These are phyloP conservation scores for Solanum hybrid DNA, from an alignment of 305 asterid species.

Conservation along the genomic window DNA sequence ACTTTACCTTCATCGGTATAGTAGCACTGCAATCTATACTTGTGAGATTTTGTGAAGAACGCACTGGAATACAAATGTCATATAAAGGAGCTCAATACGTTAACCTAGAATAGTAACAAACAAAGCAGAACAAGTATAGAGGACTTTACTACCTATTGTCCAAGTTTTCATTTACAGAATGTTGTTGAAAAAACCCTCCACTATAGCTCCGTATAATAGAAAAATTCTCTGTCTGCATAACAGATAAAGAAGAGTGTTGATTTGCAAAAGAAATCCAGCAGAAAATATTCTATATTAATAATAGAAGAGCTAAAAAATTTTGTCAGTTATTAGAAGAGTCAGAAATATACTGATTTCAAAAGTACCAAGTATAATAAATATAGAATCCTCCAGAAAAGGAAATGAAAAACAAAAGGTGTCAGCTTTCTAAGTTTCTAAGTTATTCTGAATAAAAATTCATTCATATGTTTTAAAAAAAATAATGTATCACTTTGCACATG, in stretches of 20 bases:
- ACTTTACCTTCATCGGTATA: slow-evolving; percentile 49
- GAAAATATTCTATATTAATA: neutral
- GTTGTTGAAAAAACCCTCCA: slow-evolving; percentile 48
- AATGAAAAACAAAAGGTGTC: neutral
- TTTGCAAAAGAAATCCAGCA: neutral
- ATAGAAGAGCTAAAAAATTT: neutral
- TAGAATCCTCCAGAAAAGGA: neutral
- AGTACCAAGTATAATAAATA: neutral
- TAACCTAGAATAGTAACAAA: neutral
- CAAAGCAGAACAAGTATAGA: neutral
- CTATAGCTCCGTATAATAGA: slow-evolving; percentile 57
- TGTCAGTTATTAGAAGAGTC: neutral
- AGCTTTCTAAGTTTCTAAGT: neutral
- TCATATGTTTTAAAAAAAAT: neutral
- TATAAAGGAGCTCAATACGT: neutral
- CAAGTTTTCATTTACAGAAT: slow-evolving; percentile 38
- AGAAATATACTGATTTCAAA: neutral
- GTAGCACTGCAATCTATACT: slow-evolving; percentile 68
- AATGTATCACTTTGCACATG: neutral
- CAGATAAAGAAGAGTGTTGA: slow-evolving; percentile 9
- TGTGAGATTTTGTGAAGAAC: slow-evolving; percentile 64
- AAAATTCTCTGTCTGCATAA: slow-evolving; percentile 40
- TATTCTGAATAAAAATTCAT: neutral
- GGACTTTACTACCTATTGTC: slow-evolving; percentile 35
- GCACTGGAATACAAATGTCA: slow-evolving; percentile 23